Base-by-base conservation (phyloP, 148 eudicot species). In the Vaccinium myrtillus region DNA sequence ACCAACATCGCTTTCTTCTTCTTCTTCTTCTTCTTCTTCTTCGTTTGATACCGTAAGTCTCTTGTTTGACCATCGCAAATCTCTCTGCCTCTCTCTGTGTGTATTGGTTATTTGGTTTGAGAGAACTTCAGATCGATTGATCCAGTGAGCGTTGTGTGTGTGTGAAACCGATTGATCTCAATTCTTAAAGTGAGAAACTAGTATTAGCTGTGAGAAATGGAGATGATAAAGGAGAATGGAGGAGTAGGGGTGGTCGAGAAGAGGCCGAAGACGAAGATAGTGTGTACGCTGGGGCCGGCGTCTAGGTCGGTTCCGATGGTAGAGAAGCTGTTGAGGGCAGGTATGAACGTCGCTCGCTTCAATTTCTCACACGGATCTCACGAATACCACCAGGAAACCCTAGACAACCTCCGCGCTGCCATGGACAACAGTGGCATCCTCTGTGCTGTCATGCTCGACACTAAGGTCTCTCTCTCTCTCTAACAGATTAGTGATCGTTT, bases 301-400 rank as follows among this genome's bases (percentile, higher is more conserved):
- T 90, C 90, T 12, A 83, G 92, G 74, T 90, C 92, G 1, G 89
- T 90, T 7, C 78, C 85, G 16, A 90, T 88, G 92, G 50, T 75
- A 0, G 92, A 88, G 87, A 90, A 90, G 87, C 84, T 90, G 11
- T 85, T 90, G 18, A 81, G 67, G 43, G 92, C 92, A 1, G 92
- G 92, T 6, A 90, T 90, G 92, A 90, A 90, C 84, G 92, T 90
- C 1, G 92, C 92, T 23, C 83, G 92, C 8, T 90, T 90, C 87
- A 90, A 90, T 65, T 90, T 90, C 88, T 90, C 92, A 0, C 92
- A 90, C 15, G 92, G 92, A 6, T 88, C 90, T 4, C 90, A 87
- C 75, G 92, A 88, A 23, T 90, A 90, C 77, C 92, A 90, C 46
- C 89, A 90, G 87, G 90, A 90, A 83, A 90, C 92, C 23, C 89